phyloP scores from a whole-genome alignment of 148 eudicot species.

The Rhododendron ovatum region DNA sequence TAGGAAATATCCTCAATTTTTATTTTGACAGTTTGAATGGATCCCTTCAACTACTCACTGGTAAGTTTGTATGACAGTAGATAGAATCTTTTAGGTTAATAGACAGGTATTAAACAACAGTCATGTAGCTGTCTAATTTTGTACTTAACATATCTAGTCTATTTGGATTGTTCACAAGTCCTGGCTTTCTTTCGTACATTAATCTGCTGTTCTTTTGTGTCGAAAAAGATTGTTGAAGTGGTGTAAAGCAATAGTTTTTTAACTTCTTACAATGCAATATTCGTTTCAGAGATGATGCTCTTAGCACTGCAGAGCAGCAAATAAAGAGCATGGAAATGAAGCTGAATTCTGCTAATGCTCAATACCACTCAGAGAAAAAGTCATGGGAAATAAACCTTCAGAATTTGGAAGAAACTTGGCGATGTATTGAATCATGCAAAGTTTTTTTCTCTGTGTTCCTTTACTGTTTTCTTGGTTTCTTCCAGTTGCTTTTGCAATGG shows the following conservation, averaged over 20 bases:
- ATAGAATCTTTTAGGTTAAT: not conserved
- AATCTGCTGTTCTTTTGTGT: not conserved
- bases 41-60: not conserved
- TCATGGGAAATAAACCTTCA: conserved; percentile 66
- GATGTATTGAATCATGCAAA: conserved; percentile 38
- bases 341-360: conserved; percentile 54
- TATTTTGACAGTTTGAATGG: not conserved
- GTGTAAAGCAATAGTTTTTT: not conserved
- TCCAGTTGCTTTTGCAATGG: not conserved
- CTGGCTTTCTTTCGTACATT: not conserved
- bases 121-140: not conserved
- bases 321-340: conserved; percentile 70
- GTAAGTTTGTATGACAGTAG: not conserved
- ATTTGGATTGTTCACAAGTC: not conserved
- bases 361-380: conserved; percentile 59
- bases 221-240: not conserved
- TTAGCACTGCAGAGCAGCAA: conserved; percentile 52
- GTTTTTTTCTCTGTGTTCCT: not conserved
- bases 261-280: not conserved
- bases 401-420: conserved; percentile 91
- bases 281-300: conserved; percentile 66
- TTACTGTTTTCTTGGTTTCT: not conserved
- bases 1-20: not conserved
- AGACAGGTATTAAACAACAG: not conserved
- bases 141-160: not conserved